phyloP scores from a whole-genome alignment of 768 basidiomycete genomes.

The Suillus ampliporus region DNA sequence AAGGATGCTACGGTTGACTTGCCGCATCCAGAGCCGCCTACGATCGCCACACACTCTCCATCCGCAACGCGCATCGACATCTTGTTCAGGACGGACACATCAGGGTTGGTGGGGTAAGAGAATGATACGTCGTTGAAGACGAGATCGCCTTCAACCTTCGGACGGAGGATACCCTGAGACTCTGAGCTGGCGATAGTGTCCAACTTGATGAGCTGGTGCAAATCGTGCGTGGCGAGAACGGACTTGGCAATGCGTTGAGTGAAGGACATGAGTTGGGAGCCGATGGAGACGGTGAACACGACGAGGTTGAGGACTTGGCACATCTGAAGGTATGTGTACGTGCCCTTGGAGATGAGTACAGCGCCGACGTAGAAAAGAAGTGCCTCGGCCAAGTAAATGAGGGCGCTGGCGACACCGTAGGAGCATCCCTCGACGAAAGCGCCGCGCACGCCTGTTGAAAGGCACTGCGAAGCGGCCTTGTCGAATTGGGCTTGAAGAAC shows the following conservation, averaged over 20 bases:
- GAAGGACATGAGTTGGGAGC: constrained; percentile 90
- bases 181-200: constrained; percentile 65
- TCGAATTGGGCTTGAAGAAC: constrained; percentile 77
- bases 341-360: constrained; percentile 78
- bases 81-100: constrained; percentile 70
- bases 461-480: constrained; percentile 60
- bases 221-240: constrained; percentile 81
- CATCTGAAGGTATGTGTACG: constrained; percentile 88
- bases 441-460: constrained; percentile 72
- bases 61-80: constrained; percentile 68
- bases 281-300: constrained; percentile 92
- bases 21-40: constrained; percentile 90
- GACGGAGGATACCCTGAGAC: constrained; percentile 68
- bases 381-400: constrained; percentile 91
- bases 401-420: constrained; percentile 76
- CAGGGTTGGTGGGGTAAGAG: constrained; percentile 81
- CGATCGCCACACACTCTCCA: constrained; percentile 90
- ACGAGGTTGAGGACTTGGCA: constrained; percentile 90
- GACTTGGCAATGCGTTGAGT: constrained; percentile 87
- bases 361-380: constrained; percentile 92
- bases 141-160: constrained; percentile 69
- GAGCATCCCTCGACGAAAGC: constrained; percentile 91
- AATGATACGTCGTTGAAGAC: constrained; percentile 79
- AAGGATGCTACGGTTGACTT: constrained; percentile 91
- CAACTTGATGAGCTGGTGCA: constrained; percentile 71